Base-by-base conservation (phyloP, 345 rosid species). In the Excoecaria agallocha region DNA sequence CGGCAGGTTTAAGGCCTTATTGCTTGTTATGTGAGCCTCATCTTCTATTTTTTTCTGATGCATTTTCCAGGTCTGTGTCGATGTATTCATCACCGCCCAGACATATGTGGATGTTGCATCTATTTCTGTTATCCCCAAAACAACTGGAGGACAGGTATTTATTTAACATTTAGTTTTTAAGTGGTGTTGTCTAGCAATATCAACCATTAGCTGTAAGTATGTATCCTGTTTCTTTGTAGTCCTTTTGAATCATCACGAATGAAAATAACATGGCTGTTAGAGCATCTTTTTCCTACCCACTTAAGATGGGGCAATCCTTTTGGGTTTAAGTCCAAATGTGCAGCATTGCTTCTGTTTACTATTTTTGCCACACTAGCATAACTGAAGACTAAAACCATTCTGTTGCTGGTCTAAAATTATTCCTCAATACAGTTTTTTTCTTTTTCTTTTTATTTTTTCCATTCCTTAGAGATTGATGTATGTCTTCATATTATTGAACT, bases 111-210 rank as follows among this genome's bases (percentile, higher is more conserved):
- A 96, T 82, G 87, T 91, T 73, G 94, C 97, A 73, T 96, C 99
- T 50, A 81, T 91, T 73, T 88, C 96, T 62, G 97, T 86, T 59
- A 88, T 96, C 76, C 98, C 99, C 43, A 88, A 86, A 85, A 93
- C 92, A 35, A 91, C 98, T 54, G 99, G 99, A 83, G 98, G 98
- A 76, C 98, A 93, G 97, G 96, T 95, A 76, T 70, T 41, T 46
- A 24, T 50, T 24, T 19, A 51, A 22, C 45, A 64, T 22, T 74
- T 35, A 37, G 54, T 0, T 63, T n/a, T 30, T 25, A 51, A 62
- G 39, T 50, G 16, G 59, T 48, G 13, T 73, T 48, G 5, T n/a
- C 38, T 37, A 15, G 10, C 6, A 50, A 38, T 56, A n/a, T 57
- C 19, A 38, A 41, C 51, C 41, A 9, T 17, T 38, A 55, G 60